Evolutionary conservation across 768 basidiomycete species (phyloP).

Genomic region (Boletus subparvulus): DNA sequence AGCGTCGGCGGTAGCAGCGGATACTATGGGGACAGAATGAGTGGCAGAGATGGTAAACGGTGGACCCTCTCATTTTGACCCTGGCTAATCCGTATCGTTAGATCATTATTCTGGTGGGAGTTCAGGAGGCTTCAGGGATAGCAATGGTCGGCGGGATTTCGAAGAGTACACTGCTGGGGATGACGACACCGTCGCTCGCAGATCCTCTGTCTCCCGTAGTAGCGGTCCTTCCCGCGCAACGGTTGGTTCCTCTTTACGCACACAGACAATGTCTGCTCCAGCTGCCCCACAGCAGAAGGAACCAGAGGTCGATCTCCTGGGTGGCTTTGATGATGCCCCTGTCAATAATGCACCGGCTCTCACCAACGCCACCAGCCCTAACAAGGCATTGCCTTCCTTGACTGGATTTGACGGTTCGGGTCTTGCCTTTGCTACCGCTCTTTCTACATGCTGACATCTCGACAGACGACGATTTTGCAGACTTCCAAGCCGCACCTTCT

Average conservation of each 20-base stretch:
- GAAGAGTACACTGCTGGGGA: slow-evolving; percentile 98
- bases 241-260: slow-evolving; percentile 41
- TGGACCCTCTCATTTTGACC: slow-evolving; percentile 1
- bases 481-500: slow-evolving; percentile 76
- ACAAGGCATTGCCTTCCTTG: slow-evolving; percentile 33
- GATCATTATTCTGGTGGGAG: slow-evolving; percentile 43
- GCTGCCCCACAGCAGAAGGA: slow-evolving; percentile 42
- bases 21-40: slow-evolving; percentile 46
- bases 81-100: slow-evolving; percentile 18
- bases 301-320: slow-evolving; percentile 71
- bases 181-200: slow-evolving; percentile 59
- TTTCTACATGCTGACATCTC: slow-evolving; percentile 9
- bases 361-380: slow-evolving; percentile 16
- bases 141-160: slow-evolving; percentile 54
- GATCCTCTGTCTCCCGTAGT: slow-evolving; percentile 38
- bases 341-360: slow-evolving; percentile 23
- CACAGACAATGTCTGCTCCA: slow-evolving; percentile 29
- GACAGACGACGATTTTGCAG: slow-evolving; percentile 79
- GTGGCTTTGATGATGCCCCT: slow-evolving; percentile 65
- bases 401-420: slow-evolving; percentile 29
- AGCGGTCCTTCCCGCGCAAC: slow-evolving; percentile 31
- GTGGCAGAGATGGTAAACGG: slow-evolving; percentile 40
- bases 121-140: slow-evolving; percentile 63
- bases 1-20: slow-evolving; percentile 36
- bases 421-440: background rate